phyloP scores from a whole-genome alignment of 306 rosid species.

The Prunus mira region DNA sequence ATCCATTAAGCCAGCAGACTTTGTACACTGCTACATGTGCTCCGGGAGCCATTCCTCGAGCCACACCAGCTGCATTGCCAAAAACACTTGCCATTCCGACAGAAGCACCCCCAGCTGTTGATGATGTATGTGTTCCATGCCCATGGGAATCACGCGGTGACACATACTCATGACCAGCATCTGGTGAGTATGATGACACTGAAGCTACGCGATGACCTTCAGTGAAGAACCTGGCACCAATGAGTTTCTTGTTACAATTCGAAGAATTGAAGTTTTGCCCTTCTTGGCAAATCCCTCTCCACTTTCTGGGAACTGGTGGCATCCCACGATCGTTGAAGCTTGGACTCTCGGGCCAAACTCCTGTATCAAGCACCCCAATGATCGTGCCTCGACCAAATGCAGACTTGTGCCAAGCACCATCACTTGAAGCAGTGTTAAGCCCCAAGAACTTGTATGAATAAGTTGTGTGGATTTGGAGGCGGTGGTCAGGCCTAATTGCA shows the following conservation, averaged over 20 bases:
- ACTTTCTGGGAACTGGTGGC: constrained; percentile 73
- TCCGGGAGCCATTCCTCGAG: constrained; percentile 85
- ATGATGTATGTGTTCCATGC: constrained; percentile 88
- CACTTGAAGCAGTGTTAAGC: constrained; percentile 38
- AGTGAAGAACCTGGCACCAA: constrained; percentile 87
- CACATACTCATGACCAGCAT: constrained; percentile 46
- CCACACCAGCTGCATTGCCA: constrained; percentile 80
- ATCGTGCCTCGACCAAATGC: constrained; percentile 68
- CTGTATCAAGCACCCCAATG: constrained; percentile 86
- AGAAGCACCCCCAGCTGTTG: constrained; percentile 73
- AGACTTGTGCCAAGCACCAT: constrained; percentile 62
- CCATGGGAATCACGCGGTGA: constrained; percentile 88
- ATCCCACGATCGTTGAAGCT: constrained; percentile 69
- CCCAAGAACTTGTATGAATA: constrained; percentile 89
- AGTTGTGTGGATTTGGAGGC: constrained; percentile 63
- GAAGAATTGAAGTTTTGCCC: constrained; percentile 70
- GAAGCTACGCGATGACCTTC: constrained; percentile 70
- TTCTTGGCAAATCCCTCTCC: constrained; percentile 81
- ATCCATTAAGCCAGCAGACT: constrained; percentile 89
- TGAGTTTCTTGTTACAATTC: constrained; percentile 71
- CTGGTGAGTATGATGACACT: constrained; percentile 21
- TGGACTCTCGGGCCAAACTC: constrained; percentile 95
- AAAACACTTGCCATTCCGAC: constrained; percentile 58
- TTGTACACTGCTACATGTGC: constrained; percentile 83
- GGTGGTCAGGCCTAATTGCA: constrained; percentile 58